Evolutionary conservation across 2,329 filamentous ascomycete species (phyloP), one percentile per base, ranked within the genome.

Genomic region (Ciborinia camelliae): DNA sequence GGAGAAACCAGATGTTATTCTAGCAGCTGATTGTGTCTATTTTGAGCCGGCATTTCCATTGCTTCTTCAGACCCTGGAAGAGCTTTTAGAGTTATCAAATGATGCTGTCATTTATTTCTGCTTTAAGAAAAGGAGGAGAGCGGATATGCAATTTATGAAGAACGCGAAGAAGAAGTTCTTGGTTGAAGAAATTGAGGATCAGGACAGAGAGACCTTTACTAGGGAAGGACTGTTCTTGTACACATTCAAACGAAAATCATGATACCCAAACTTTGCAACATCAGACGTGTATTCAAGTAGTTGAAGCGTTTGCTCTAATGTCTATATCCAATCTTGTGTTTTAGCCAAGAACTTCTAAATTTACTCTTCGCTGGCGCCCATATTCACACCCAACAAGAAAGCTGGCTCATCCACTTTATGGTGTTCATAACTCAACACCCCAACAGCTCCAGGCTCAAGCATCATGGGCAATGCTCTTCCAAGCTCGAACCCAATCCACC

Each of bases 21-120:
- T 98, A n/a, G 95, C 95, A 4, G 94, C 93, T 48, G 95, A 98
- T 77, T 98, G 94, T 78, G 92, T 97, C 57, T 99, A 98, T 80
- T 96, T 96, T 76, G 95, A 98, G 77, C 92, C 94, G 3, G 91
- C 95, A 1, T 98, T 98, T 74, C 93, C 94, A 37, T 81, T 97
- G 41, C 83, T 99, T 54, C 84, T 95, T 73, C 80, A 86, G 68
- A 98, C 94, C 7, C 79, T 98, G 69, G 81, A 84, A 66, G 86
- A 90, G 68, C 81, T 97, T 55, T 81, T 97, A 69, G 83, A 85
- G 20, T 83, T 92, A 51, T 92, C 89, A 76, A 89, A 89, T 28
- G 76, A 80, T 51, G 83, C 84, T 14, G 79, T 82, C 12, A 76
- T 89, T 54, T 89, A 86, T 77, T 98, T 99, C 78, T 97, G 94